Evolutionary conservation across 306 rosid species (phyloP).

Genomic region (Cucurbita moschata): DNA sequence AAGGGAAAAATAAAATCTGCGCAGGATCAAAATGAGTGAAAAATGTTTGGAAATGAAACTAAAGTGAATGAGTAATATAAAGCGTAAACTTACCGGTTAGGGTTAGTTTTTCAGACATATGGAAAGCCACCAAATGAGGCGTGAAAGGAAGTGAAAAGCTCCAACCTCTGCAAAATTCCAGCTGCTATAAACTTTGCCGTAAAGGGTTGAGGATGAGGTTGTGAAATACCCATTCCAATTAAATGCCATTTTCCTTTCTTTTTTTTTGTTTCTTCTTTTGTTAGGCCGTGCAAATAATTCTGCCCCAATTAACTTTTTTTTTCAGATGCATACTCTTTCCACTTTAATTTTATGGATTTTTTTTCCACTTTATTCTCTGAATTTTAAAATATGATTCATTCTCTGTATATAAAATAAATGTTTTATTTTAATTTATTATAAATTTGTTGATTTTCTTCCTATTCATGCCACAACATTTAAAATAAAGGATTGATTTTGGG

Average conservation of each 20-base stretch:
- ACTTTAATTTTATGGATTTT: too few species aligned
- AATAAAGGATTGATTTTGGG: too few species aligned
- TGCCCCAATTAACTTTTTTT: not conserved
- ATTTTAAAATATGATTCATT: too few species aligned
- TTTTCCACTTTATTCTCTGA: too few species aligned
- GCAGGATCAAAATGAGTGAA: constrained; percentile 3
- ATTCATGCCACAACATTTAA: too few species aligned
- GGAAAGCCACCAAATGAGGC: constrained; percentile 1
- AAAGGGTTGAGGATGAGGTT: not conserved
- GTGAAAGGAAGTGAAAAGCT: not conserved
- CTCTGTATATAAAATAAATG: too few species aligned
- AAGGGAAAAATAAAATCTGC: not conserved
- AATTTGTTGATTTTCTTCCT: too few species aligned
- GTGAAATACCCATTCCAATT: not conserved
- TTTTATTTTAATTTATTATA: too few species aligned
- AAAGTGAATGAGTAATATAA: not conserved
- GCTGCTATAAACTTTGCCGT: not conserved
- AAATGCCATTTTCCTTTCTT: too few species aligned
- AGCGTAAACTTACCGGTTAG: constrained; percentile 1
- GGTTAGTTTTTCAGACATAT: not conserved
- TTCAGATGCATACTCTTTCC: too few species aligned
- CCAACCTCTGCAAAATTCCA: not conserved
- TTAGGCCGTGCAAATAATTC: not conserved
- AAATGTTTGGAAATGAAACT: not conserved
- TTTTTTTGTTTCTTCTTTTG: not conserved